These are phyloP conservation scores for Salix arbutifolia DNA, from an alignment of 345 rosid genomes.

Conservation along the genomic window DNA sequence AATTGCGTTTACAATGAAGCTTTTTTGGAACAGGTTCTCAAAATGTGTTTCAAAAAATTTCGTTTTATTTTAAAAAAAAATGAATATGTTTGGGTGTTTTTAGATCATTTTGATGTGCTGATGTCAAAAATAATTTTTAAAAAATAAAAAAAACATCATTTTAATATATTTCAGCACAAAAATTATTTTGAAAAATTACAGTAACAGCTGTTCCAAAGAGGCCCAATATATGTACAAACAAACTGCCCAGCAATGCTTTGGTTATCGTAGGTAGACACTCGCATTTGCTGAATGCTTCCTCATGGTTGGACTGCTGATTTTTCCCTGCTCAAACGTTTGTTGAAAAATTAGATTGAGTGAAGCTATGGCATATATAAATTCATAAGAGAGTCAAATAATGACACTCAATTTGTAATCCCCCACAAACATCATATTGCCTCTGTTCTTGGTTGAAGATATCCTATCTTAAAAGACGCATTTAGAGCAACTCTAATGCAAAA, in stretches of 20 bases:
- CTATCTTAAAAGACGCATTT: neutral
- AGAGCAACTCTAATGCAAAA: too few relatives aligned
- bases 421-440: neutral
- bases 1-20: too few relatives aligned
- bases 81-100: too few relatives aligned
- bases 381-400: neutral
- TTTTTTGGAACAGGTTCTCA: too few relatives aligned
- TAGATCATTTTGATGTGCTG: too few relatives aligned
- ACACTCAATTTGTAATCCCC: neutral
- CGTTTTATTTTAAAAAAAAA: too few relatives aligned
- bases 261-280: slow-evolving; percentile 11
- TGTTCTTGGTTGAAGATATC: neutral
- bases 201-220: too few relatives aligned
- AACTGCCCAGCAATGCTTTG: neutral
- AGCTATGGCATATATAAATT: neutral
- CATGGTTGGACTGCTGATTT: neutral
- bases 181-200: too few relatives aligned
- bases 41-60: too few relatives aligned
- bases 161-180: too few relatives aligned
- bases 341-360: neutral
- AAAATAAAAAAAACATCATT: too few relatives aligned
- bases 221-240: slow-evolving; percentile 4
- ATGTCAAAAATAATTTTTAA: too few relatives aligned
- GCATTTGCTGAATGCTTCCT: neutral
- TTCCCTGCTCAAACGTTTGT: neutral